Conservation (phyloP, 2,329 filamentous ascomycete genomes). For the Fusarium sp. region DNA sequence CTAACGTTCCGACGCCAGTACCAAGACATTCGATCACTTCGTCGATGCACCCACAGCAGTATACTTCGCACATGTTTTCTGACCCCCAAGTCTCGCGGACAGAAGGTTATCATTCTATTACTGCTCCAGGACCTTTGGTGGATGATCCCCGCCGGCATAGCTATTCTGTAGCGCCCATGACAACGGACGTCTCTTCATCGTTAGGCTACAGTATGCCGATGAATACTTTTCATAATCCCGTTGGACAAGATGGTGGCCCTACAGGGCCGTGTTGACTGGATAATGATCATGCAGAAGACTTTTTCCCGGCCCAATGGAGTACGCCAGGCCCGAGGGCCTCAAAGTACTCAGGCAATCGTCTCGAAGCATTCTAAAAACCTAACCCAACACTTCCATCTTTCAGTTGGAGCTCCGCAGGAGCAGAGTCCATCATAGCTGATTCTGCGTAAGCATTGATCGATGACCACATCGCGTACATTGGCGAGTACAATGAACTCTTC, state of each 20-base stretch:
- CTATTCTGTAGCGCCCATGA: constrained; percentile 41
- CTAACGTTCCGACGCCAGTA: constrained; percentile 41
- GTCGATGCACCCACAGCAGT: constrained; percentile 43
- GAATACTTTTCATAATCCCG: constrained; percentile 40
- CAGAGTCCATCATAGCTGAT: not conserved
- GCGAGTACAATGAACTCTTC: not conserved
- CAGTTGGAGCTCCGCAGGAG: not conserved
- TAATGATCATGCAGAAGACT: constrained; percentile 15
- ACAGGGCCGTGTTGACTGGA: constrained; percentile 43
- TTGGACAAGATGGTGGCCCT: constrained; percentile 36
- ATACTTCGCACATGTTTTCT: constrained; percentile 39
- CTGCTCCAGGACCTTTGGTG: constrained; percentile 40
- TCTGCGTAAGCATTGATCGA: not conserved
- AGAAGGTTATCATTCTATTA: constrained; percentile 39
- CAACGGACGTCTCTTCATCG: constrained; percentile 38
- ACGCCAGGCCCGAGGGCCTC: constrained; percentile 3
- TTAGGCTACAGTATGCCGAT: constrained; percentile 46
- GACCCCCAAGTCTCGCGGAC: constrained; percentile 39
- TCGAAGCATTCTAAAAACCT: not conserved
- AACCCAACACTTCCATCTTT: not conserved
- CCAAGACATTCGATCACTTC: constrained; percentile 41
- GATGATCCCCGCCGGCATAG: constrained; percentile 45
- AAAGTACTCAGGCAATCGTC: constrained; percentile 1
- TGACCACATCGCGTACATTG: not conserved
- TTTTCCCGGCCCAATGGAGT: constrained; percentile 11